Evolutionary conservation across 2,329 filamentous ascomycete species (phyloP).

Genomic region (Helotiales sp.): DNA sequence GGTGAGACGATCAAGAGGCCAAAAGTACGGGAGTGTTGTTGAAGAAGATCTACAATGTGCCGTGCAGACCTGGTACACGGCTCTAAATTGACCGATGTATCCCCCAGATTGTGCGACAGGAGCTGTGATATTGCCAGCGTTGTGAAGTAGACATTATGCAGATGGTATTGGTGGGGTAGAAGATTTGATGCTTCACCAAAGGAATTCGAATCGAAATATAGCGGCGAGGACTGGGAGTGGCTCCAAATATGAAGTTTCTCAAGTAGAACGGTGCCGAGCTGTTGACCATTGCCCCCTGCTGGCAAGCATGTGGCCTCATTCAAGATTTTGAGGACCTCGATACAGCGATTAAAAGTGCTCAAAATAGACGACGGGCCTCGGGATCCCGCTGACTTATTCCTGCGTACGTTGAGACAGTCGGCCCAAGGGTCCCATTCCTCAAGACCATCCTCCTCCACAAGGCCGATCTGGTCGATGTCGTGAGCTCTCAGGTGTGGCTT

Average conservation of each 20-base stretch:
- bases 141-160: conserved; percentile 32
- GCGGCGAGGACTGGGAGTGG: conserved; percentile 24
- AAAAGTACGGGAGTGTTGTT: conserved; percentile 41
- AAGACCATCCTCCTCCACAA: conserved; percentile 62
- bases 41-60: conserved; percentile 38
- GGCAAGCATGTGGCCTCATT: conserved; percentile 30
- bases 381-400: conserved; percentile 23
- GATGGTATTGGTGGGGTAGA: conserved; percentile 35
- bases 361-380: conserved; percentile 36
- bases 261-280: conserved; percentile 24
- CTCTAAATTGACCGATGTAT: conserved; percentile 27
- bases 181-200: conserved; percentile 22
- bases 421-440: conserved; percentile 77
- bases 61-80: conserved; percentile 38
- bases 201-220: conserved; percentile 25
- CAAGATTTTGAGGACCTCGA: conserved; percentile 33
- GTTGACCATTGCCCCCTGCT: conserved; percentile 8
- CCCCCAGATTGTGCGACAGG: conserved; percentile 20
- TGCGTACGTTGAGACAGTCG: conserved; percentile 45
- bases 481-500: conserved; percentile 49
- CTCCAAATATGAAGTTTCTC: conserved; percentile 31
- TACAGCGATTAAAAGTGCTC: conserved; percentile 37
- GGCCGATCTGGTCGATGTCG: conserved; percentile 46
- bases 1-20: conserved; percentile 40
- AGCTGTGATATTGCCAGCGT: conserved; percentile 31